phyloP scores from a whole-genome alignment of 2,329 filamentous ascomycete species.

The Cephalotrichum gorgonifer region DNA sequence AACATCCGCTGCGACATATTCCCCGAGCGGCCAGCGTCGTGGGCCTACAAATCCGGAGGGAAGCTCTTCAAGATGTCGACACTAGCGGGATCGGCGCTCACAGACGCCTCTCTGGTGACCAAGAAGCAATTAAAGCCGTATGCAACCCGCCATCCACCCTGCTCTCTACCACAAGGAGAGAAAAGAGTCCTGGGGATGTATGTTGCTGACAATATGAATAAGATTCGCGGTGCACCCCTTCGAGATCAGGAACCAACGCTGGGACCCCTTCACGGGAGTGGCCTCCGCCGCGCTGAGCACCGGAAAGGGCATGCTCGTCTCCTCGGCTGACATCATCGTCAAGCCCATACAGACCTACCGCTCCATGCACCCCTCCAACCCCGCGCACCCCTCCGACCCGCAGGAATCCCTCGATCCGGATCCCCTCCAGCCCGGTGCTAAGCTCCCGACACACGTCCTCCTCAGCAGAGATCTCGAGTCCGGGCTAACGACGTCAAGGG shows the following conservation, averaged over 20 bases:
- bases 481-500: not conserved
- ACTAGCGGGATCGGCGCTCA: not conserved
- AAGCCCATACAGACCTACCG: constrained; percentile 10
- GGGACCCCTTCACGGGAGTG: constrained; percentile 18
- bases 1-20: constrained; percentile 59
- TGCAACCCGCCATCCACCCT: not conserved
- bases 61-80: constrained; percentile 2
- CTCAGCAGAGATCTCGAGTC: not conserved
- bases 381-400: not conserved
- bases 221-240: constrained; percentile 10
- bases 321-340: constrained; percentile 10
- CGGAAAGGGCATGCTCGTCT: constrained; percentile 8
- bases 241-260: constrained; percentile 21
- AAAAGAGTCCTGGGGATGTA: no score
- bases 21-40: constrained; percentile 60
- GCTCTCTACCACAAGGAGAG: no score
- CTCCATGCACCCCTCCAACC: not conserved
- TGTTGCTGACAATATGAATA: not conserved
- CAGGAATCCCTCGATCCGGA: not conserved
- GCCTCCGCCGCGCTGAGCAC: constrained; percentile 10
- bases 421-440: not conserved
- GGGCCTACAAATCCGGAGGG: constrained; percentile 29
- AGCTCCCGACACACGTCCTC: not conserved
- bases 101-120: constrained; percentile 24
- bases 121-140: constrained; percentile 1